Base-by-base conservation (phyloP, 2,329 filamentous ascomycete species). In the Sclerotiophoma versabilis region DNA sequence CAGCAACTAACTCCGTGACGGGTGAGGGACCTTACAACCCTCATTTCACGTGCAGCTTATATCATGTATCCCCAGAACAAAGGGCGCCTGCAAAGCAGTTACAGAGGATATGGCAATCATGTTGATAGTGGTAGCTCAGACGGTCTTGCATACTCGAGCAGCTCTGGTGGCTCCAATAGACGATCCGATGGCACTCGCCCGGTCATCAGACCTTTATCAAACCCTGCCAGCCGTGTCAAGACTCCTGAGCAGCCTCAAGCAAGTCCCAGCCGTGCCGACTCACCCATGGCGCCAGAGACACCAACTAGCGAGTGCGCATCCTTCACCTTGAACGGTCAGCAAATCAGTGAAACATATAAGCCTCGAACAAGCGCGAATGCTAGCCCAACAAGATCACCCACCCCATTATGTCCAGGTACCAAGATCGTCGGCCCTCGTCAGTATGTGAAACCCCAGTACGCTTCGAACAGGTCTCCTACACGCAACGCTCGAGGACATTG, bases 301-400 rank as follows among this genome's bases (percentile, higher is more conserved):
- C 52, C 54, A 8, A 27, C n/a, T 22, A 53, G 39, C 17, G 46
- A 58, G 26, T 29, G 49, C 3, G 56, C 58, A 1, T 51, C 46
- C 2, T 60, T 57, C 17, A 45, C 47, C 7, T 33, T 59, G 39
- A 60, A 61, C 17, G 56, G 59, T 6, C 32, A 59, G 19, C 49
- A 29, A 1, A 63, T 65, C 38, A 60, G 49, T 9, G 61, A 67
- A 30, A 64, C 58, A 9, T 63, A 58, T 22, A 63, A 32, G 4
- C 27, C 41, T 22, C 53, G 56, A 22, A 2, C 30, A 2, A 57
- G 26, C 14, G 32, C 27, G 1, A 20, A 5, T 9, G 11, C 33
- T 2, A 48, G 36, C 11, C 32, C 51, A 34, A 10, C 52, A 5
- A 38, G 26, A 14, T 22, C 45, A 3, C 15, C 19, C 2, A 34